Evolutionary conservation across 2,329 filamentous ascomycete genomes (phyloP).

Genomic region (Canariomyces notabilis): DNA sequence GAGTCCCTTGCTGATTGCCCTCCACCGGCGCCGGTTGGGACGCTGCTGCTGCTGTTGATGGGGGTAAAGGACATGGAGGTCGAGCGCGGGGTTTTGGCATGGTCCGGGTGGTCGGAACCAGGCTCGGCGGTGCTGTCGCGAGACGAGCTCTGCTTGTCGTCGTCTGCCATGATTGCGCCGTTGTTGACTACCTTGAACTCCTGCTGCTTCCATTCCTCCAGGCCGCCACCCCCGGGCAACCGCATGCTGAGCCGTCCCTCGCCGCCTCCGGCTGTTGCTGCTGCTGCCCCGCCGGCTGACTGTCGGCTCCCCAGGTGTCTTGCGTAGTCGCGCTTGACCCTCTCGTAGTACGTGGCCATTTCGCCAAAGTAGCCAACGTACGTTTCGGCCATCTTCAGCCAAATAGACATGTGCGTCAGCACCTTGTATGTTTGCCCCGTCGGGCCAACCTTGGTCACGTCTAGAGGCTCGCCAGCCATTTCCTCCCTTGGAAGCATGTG

Average conservation of each 20-base stretch:
- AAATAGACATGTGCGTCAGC: conserved; percentile 46
- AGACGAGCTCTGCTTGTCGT: conserved; percentile 26
- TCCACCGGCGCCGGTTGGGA: too few species aligned
- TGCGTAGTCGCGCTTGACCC: conserved; percentile 46
- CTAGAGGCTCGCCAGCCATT: conserved; percentile 20
- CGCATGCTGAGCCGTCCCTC: conserved; percentile 37
- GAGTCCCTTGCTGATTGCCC: background rate
- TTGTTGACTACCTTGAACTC: conserved; percentile 39
- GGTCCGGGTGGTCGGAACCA: conserved; percentile 23
- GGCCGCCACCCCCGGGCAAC: conserved; percentile 45
- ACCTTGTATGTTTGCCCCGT: conserved; percentile 46
- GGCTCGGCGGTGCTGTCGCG: conserved; percentile 30
- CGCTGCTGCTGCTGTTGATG: conserved; percentile 30
- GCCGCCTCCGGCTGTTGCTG: background rate
- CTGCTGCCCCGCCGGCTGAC: conserved; percentile 1
- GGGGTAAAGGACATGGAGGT: conserved; percentile 36
- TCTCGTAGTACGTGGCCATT: conserved; percentile 49
- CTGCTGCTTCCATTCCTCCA: conserved; percentile 50
- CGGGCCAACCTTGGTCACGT: conserved; percentile 36
- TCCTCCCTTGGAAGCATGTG: conserved; percentile 45
- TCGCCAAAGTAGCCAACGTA: conserved; percentile 50
- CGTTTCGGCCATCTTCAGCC: conserved; percentile 52
- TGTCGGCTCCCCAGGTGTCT: conserved; percentile 28
- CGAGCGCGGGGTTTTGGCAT: conserved; percentile 27
- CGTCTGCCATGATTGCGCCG: conserved; percentile 36